Percentiles rank a stretch among this genome's conserved stretches.
These are phyloP conservation scores for Wallacemonas rigidus DNA, from an alignment of 208 protist species.

Conservation along the genomic window DNA sequence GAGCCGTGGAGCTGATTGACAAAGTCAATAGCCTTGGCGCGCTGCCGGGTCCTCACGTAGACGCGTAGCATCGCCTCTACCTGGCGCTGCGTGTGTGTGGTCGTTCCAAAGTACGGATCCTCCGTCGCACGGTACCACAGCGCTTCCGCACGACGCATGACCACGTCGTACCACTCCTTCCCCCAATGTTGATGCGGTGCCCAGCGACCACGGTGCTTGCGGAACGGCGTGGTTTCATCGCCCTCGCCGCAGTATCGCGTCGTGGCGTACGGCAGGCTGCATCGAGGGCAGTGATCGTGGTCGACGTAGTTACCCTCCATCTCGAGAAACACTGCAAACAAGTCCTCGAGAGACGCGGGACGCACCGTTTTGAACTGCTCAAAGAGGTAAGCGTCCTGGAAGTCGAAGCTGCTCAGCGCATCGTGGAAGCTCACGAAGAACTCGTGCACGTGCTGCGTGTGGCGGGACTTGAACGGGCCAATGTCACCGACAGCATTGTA, in stretches of 20 bases:
- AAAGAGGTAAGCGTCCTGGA: conserved; percentile 74
- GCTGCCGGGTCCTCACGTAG: conserved; percentile 76
- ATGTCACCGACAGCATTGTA: conserved; percentile 89
- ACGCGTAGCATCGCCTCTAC: conserved; percentile 73
- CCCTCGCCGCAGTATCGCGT: conserved; percentile 90
- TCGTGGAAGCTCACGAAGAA: conserved; percentile 91
- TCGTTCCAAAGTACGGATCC: conserved; percentile 83
- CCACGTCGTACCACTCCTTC: conserved; percentile 86
- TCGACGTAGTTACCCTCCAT: conserved; percentile 91
- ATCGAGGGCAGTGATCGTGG: conserved; percentile 82
- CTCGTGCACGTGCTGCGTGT: conserved; percentile 85
- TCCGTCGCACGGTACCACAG: conserved; percentile 88
- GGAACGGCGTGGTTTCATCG: conserved; percentile 76
- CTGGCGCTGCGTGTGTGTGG: conserved; percentile 83
- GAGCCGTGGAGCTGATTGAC: conserved; percentile 71
- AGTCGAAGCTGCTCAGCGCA: conserved; percentile 84
- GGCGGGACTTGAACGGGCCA: conserved; percentile 71
- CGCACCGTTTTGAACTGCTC: conserved; percentile 63
- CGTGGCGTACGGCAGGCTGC: conserved; percentile 78
- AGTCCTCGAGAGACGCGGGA: conserved; percentile 65
- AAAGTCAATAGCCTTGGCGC: conserved; percentile 86
- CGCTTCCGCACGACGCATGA: conserved; percentile 84
- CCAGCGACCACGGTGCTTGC: conserved; percentile 84
- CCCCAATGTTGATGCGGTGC: conserved; percentile 86
- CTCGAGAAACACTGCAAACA: conserved; percentile 91